Conservation (phyloP, 495 filamentous ascomycete genomes). For the Daldinia decipiens region DNA sequence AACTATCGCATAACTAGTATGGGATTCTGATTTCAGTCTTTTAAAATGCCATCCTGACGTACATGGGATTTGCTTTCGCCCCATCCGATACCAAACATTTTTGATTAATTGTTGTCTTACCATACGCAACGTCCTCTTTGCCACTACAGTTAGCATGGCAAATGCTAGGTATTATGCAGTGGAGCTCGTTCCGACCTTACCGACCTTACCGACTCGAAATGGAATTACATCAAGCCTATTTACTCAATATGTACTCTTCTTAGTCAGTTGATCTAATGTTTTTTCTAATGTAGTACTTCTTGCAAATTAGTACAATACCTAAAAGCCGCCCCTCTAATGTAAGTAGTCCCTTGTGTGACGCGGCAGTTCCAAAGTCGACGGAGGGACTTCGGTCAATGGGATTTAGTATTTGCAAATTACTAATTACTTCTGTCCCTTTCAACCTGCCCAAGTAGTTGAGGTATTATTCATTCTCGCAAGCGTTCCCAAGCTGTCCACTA, state of each 20-base stretch:
- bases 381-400: not conserved
- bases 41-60: slow-evolving; percentile 31
- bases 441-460: not conserved
- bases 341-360: not conserved
- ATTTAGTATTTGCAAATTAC: not conserved
- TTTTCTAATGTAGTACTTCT: not conserved
- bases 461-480: not conserved
- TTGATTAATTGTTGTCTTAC: slow-evolving; percentile 33
- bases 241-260: not conserved
- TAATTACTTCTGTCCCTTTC: not conserved
- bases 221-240: not conserved
- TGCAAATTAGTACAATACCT: not conserved
- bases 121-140: not conserved
- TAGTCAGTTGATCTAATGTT: not conserved
- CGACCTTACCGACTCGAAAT: not conserved
- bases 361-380: not conserved
- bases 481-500: not conserved
- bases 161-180: not conserved
- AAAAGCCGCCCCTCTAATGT: not conserved
- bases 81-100: slow-evolving; percentile 36
- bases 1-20: slow-evolving; percentile 30
- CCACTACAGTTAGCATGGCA: not conserved
- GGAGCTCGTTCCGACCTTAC: not conserved
- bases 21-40: slow-evolving; percentile 26
- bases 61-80: slow-evolving; percentile 37